Conservation (phyloP, 805 yeast species). For the Monosporozyma solicola region DNA sequence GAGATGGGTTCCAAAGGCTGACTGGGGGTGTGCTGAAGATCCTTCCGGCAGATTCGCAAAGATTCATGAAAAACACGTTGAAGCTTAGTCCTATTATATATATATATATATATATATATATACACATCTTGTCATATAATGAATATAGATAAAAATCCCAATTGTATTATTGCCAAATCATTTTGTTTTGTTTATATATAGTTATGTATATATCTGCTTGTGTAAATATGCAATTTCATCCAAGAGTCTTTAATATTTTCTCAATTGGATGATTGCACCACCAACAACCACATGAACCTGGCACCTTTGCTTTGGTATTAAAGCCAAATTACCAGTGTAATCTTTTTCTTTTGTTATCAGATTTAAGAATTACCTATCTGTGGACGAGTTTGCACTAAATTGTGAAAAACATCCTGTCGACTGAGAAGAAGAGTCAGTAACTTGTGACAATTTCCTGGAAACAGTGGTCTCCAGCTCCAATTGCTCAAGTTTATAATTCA, state of each 20-base stretch:
- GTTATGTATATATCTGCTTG: no score
- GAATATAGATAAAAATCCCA: not conserved
- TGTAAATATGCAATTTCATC: no score
- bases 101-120: not conserved
- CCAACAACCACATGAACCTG: no score
- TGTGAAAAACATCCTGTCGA: not conserved
- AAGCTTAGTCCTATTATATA: conserved; percentile 1
- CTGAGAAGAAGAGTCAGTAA: not conserved
- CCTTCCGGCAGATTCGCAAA: conserved; percentile 97
- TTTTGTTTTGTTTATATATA: no score
- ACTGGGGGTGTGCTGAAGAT: conserved; percentile 99
- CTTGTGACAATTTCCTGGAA: not conserved
- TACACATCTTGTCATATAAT: no score
- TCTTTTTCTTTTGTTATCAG: no score
- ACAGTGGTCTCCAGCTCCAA: not conserved
- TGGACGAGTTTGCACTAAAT: not conserved
- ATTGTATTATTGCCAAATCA: no score
- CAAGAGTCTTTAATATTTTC: no score
- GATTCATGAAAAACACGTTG: conserved; percentile 68
- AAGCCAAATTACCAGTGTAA: no score
- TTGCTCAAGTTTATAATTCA: not conserved
- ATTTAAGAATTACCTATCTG: not conserved
- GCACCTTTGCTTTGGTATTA: no score
- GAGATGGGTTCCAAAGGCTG: conserved; percentile 99
- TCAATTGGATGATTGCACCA: no score